phyloP scores from a whole-genome alignment of 2,329 filamentous ascomycete species.

The Onygenales sp. region DNA sequence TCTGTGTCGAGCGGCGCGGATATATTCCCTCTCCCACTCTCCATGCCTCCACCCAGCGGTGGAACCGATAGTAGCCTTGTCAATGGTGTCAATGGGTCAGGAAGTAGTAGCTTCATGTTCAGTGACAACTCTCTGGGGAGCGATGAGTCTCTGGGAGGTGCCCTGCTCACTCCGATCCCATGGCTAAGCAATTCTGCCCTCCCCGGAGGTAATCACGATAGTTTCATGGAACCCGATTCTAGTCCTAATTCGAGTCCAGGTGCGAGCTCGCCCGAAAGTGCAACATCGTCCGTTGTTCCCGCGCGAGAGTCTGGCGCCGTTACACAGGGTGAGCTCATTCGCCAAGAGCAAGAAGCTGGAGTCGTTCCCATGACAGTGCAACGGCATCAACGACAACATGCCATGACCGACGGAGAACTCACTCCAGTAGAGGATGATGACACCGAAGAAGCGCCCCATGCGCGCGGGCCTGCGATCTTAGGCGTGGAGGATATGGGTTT shows the following conservation, averaged over 20 bases:
- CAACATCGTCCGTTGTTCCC: slow-evolving; percentile 11
- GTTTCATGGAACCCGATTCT: slow-evolving; percentile 13
- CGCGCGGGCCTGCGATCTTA: slow-evolving; percentile 73
- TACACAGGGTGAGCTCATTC: slow-evolving; percentile 72
- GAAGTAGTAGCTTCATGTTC: slow-evolving; percentile 26
- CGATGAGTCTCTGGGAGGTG: slow-evolving; percentile 83
- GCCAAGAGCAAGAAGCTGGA: slow-evolving; percentile 78
- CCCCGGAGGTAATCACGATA: slow-evolving; percentile 13
- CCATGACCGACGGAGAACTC: slow-evolving; percentile 10
- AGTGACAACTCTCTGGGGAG: slow-evolving; percentile 51
- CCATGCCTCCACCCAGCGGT: slow-evolving; percentile 45
- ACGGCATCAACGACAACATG: slow-evolving; percentile 16
- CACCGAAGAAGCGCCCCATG: slow-evolving; percentile 61
- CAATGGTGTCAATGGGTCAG: slow-evolving; percentile 48
- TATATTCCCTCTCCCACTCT: slow-evolving; percentile 65
- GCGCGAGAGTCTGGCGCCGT: slow-evolving; percentile 45
- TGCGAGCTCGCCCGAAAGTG: background rate
- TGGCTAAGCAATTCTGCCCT: slow-evolving; percentile 54
- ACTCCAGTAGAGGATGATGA: slow-evolving; percentile 36
- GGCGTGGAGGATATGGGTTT: slow-evolving; percentile 80
- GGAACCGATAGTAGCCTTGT: slow-evolving; percentile 20
- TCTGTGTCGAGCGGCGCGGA: slow-evolving; percentile 76
- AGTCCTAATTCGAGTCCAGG: slow-evolving; percentile 6
- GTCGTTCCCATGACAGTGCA: slow-evolving; percentile 62
- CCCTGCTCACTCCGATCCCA: slow-evolving; percentile 84